Conservation (phyloP, 768 basidiomycete genomes). For the Suillus weaverae region DNA sequence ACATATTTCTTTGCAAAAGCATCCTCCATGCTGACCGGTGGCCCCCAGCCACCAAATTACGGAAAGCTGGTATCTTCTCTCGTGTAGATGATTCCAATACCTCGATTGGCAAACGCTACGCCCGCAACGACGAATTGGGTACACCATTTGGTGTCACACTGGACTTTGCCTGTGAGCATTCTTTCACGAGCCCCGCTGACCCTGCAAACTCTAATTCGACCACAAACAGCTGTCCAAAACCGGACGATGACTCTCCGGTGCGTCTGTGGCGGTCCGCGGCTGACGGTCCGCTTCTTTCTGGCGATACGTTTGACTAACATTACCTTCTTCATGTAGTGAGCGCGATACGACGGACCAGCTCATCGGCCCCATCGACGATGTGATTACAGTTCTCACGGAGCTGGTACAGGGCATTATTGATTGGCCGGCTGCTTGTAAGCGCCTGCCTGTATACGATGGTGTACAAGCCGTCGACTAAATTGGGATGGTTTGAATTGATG, state of each 20-base stretch:
- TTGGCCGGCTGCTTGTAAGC: conserved; percentile 74
- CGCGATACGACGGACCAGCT: conserved; percentile 93
- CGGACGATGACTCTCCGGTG: conserved; percentile 92
- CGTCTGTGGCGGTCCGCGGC: conserved; percentile 30
- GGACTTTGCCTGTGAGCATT: conserved; percentile 82
- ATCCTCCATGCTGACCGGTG: conserved; percentile 10
- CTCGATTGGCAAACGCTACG: conserved; percentile 95
- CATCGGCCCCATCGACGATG: conserved; percentile 88
- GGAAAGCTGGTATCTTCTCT: conserved; percentile 82
- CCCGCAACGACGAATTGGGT: conserved; percentile 97
- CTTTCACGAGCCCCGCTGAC: neutral
- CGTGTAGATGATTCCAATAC: conserved; percentile 95
- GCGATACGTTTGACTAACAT: conserved; percentile 7
- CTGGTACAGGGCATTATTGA: conserved; percentile 73
- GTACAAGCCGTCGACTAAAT: conserved; percentile 74
- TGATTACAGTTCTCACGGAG: conserved; percentile 76
- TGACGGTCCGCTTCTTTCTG: conserved; percentile 3
- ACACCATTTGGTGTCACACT: conserved; percentile 96
- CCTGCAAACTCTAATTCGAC: conserved; percentile 6
- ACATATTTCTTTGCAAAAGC: neutral
- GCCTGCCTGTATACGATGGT: conserved; percentile 81
- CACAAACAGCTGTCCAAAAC: conserved; percentile 75
- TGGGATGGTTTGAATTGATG: neutral
- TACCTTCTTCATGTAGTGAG: conserved; percentile 52
- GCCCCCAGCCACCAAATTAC: conserved; percentile 75